Percentiles rank a stretch among this genome's conserved stretches.
Conservation (phyloP, 179 eudicot genomes). For the Corrigiola litoralis region DNA sequence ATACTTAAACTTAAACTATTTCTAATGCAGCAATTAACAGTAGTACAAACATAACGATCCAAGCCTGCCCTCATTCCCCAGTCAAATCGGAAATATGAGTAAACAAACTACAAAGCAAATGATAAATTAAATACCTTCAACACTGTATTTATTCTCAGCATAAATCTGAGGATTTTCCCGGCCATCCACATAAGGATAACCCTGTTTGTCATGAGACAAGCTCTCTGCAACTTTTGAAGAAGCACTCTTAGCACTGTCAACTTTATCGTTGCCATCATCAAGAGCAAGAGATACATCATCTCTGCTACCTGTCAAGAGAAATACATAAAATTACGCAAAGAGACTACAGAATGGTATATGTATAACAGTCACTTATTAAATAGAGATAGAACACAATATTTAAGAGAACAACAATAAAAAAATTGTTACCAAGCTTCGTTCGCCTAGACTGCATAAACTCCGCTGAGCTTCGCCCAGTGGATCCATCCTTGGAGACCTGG, state of each 20-base stretch:
- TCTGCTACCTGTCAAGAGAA: conserved; percentile 50
- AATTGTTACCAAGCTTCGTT: conserved; percentile 50
- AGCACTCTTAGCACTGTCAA: conserved; percentile 38
- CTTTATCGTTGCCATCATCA: conserved; percentile 48
- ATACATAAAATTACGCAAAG: conserved; percentile 11
- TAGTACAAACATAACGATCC: neutral
- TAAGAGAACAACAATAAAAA: neutral
- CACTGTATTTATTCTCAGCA: conserved; percentile 30
- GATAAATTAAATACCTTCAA: conserved; percentile 33
- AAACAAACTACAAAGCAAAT: neutral
- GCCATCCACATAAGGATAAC: conserved; percentile 28
- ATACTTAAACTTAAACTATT: neutral
- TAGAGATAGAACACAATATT: neutral
- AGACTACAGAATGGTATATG: neutral
- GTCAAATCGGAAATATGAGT: neutral
- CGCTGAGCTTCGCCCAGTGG: conserved; percentile 53
- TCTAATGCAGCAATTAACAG: neutral
- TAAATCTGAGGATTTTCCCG: conserved; percentile 29
- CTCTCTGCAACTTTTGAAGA: conserved; percentile 27
- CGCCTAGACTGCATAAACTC: conserved; percentile 62
- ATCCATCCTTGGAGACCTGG: conserved; percentile 76
- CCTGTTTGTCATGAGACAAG: conserved; percentile 37
- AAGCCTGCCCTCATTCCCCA: neutral
- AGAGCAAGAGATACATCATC: conserved; percentile 50
- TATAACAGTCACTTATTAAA: neutral